Conservation (phyloP, 441 rosid species). For the Francoa sonchifolia region DNA sequence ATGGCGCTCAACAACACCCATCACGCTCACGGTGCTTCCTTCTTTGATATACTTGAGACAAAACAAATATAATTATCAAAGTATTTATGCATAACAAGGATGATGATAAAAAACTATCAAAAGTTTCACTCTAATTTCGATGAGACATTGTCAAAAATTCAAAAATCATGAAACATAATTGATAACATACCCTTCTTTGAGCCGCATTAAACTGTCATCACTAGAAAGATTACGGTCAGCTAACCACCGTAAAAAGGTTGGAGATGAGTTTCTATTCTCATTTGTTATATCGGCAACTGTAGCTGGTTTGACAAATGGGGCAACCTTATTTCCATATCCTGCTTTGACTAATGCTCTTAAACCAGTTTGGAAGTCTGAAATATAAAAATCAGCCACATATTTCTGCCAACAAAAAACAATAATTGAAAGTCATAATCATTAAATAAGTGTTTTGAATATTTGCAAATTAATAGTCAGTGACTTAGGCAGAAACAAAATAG, state of each 20-base stretch:
- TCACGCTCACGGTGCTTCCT: constrained; percentile 22
- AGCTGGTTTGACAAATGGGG: constrained; percentile 68
- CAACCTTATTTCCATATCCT: constrained; percentile 84
- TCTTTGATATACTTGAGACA: constrained; percentile 17
- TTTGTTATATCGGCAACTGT: constrained; percentile 56
- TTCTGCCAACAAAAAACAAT: constrained; percentile 37
- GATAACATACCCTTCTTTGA: constrained; percentile 74
- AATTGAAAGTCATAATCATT: not conserved
- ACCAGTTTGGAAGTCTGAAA: constrained; percentile 91
- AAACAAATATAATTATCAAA: not conserved
- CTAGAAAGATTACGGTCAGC: constrained; percentile 64
- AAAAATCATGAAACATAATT: not conserved
- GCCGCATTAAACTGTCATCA: constrained; percentile 72
- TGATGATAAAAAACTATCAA: too few relatives aligned
- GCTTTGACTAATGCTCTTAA: constrained; percentile 84
- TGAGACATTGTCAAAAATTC: too few relatives aligned
- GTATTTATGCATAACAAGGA: too few relatives aligned
- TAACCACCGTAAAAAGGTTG: constrained; percentile 69
- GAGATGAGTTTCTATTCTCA: constrained; percentile 53
- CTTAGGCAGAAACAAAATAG: too few relatives aligned
- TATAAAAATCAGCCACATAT: constrained; percentile 78
- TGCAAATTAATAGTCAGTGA: not conserved
- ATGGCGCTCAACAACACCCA: constrained; percentile 20
- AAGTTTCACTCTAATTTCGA: not conserved
- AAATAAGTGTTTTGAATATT: not conserved